These are phyloP conservation scores for Scutellaria galericulata DNA, from an alignment of 257 asterid species.

Conservation along the genomic window DNA sequence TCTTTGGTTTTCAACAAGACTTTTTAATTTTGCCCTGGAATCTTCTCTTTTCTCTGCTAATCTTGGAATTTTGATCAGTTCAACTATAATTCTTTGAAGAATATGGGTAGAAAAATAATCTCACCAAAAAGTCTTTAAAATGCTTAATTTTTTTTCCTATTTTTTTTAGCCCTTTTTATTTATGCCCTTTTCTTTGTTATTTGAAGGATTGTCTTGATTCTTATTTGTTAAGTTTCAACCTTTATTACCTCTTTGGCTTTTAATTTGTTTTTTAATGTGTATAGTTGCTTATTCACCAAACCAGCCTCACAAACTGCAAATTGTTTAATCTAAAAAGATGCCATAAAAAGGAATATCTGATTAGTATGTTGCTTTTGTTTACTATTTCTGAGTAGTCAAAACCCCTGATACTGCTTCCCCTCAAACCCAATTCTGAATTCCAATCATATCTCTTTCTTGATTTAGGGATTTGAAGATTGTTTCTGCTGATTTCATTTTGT, in stretches of 20 bases:
- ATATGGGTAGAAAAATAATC: conserved; percentile 1
- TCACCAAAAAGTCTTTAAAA: conserved; percentile 14
- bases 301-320: conserved; percentile 34
- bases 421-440: conserved; percentile 34
- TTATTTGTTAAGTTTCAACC: conserved; percentile 39
- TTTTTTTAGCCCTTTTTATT: conserved; percentile 9
- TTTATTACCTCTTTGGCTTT: conserved; percentile 38
- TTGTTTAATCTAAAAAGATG: conserved; percentile 34
- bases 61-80: conserved; percentile 42
- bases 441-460: conserved; percentile 30
- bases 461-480: conserved; percentile 33
- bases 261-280: conserved; percentile 34
- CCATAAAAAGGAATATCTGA: conserved; percentile 37
- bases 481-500: conserved; percentile 43
- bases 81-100: conserved; percentile 8
- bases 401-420: conserved; percentile 31
- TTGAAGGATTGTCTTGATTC: conserved; percentile 26
- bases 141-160: background rate
- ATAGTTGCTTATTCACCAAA: conserved; percentile 57
- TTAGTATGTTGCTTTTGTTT: conserved; percentile 33
- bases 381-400: conserved; percentile 41
- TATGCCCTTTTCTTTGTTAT: conserved; percentile 5
- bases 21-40: conserved; percentile 13
- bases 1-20: conserved; percentile 37
- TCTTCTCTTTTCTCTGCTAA: conserved; percentile 35